These are phyloP conservation scores for Xylaria polymorpha DNA, from an alignment of 2,329 filamentous ascomycete species.

Conservation along the genomic window DNA sequence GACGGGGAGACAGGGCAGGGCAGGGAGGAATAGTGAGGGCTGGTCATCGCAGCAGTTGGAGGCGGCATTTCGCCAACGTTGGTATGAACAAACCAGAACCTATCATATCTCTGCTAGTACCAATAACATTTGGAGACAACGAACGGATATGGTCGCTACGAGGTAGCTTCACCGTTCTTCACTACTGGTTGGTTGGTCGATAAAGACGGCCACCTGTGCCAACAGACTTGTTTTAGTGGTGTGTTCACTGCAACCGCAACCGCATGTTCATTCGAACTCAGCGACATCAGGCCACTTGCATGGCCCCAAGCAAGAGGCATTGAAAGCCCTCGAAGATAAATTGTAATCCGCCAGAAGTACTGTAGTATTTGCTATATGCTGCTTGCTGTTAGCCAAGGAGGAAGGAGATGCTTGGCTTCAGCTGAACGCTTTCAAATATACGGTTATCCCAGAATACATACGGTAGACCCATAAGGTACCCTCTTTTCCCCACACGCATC, in stretches of 20 bases:
- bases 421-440: constrained; percentile 13
- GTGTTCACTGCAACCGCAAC: constrained; percentile 31
- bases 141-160: constrained; percentile 13
- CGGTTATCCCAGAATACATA: background rate
- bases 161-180: constrained; percentile 13
- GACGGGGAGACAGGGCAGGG: background rate
- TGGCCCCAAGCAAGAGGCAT: constrained; percentile 21
- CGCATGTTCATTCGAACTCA: constrained; percentile 11
- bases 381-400: constrained; percentile 7
- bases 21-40: constrained; percentile 12
- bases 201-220: constrained; percentile 21
- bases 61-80: constrained; percentile 25
- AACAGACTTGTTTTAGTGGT: constrained; percentile 22
- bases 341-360: background rate
- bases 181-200: constrained; percentile 18
- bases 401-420: constrained; percentile 8
- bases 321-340: background rate
- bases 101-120: constrained; percentile 10
- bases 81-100: constrained; percentile 10
- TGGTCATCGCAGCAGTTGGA: constrained; percentile 10
- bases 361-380: no score
- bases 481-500: background rate
- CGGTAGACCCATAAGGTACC: constrained; percentile 1
- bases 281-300: constrained; percentile 30
- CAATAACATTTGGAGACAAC: constrained; percentile 9